Base-by-base conservation (phyloP, 768 basidiomycete species). In the Psilocybe cyanescens region DNA sequence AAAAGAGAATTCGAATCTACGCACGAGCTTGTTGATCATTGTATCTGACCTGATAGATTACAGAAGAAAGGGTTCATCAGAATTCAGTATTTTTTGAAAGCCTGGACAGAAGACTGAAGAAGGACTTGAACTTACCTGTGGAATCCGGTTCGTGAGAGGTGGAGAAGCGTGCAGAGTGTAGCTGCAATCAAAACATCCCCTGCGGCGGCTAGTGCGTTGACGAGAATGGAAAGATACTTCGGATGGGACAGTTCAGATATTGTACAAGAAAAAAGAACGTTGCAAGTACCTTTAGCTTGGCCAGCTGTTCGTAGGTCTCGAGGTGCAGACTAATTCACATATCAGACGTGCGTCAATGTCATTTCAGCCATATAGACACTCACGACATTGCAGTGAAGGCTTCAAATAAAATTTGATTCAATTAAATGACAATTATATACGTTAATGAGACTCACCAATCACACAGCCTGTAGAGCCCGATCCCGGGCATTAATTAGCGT, bases 161-260 rank as follows among this genome's bases (percentile, higher is more conserved):
- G 76, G 19, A 84, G 72, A 31, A 83, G 67, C 4, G 56, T 58
- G 59, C 76, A 79, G 19, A 83, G 73, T 8, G 74, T 67, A 7
- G 55, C 67, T 0, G 83, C 81, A 39, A 84, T 84, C 44, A 82
- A 61, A 33, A 81, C 62, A 46, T 84, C 83, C 7, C 79, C 78
- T 2, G 69, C 75, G 0, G 81, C 79, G 1, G 81, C 74, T 4
- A 78, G 64, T 0, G 71, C 75, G 58, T 84, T 84, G 50, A 84
- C 72, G 16, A 76, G 41, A 59, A 78, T 76, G 0, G 81, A 79
- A 31, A 83, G 69, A 24, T 56, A 60, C 78, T 80, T 41, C n/a
- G 14, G 4, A 29, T 5, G 11, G 4, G 41, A 29, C 19, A 2
- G 45, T 39, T 28, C 46, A 41, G 30, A 57, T 17, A 37, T 30